Base-by-base conservation (phyloP, 2,329 filamentous ascomycete species). In the Botryosphaeria dothidea region DNA sequence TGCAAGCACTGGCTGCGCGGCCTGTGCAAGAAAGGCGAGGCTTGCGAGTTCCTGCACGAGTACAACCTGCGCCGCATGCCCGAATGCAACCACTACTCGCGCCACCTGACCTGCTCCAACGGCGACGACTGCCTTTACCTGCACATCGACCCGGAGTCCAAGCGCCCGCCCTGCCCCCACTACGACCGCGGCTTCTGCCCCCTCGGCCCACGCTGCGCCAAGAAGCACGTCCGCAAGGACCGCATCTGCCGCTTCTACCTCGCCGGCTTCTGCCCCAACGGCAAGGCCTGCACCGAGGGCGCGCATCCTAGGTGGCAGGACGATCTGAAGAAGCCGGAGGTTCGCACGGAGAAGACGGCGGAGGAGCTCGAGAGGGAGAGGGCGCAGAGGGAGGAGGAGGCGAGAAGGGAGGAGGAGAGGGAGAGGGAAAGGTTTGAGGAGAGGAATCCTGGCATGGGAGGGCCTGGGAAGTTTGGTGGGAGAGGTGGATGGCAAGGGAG, bases 1-100 rank as follows among this genome's bases (percentile, higher is more conserved):
- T 99, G 95, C 88, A 99, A 99, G 82, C 95, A 98, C 84, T 98
- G 95, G 89, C 88, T 98, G 74, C 92, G 96, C 69, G 94, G 93
- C 0, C 87, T 99, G 21, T 99, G 95, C 84, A 99, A 99, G 77
- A 98, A 98, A 80, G 95, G 94, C 72, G 90, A 97, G 75, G 88
- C 89, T 70, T 99, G 95, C 88, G 95, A 99, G 82, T 99, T 98
- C 74, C 84, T 98, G 56, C 95, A 99, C 84, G 95, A 98, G 80
- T 99, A 97, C 83, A 98, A 99, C 80, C 86, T 99, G 71, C 89
- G 95, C 68, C 93, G 95, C 79, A 98, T 98, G 92, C 93, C 95
- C 68, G 95, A 98, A 81, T 99, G 95, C 81, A 96, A 96, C 74
- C 96, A 97, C 79, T 98, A 94, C 80, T 89, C 93, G 65, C 87